These are phyloP conservation scores for Erythrophleum fordii DNA, from an alignment of 306 rosid species.

Conservation along the genomic window DNA sequence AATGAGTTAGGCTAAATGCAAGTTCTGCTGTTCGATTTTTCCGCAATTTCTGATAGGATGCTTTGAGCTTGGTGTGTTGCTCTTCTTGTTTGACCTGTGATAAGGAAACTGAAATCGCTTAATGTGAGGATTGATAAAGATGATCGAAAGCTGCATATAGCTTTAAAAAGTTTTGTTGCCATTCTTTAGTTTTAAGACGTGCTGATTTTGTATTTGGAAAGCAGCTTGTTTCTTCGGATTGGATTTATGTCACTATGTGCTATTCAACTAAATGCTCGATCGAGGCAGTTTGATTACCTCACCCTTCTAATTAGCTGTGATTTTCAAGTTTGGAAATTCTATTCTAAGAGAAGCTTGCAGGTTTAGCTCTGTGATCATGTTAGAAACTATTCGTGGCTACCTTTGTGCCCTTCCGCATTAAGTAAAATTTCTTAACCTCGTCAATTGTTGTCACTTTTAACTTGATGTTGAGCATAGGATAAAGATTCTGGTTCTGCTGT, in stretches of 20 bases:
- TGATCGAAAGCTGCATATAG: neutral
- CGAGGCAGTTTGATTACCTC: neutral
- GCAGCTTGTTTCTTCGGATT: neutral
- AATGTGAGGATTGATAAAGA: neutral
- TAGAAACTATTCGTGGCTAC: neutral
- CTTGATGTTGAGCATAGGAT: constrained; percentile 14
- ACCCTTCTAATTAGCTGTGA: neutral
- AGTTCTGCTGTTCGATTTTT: constrained; percentile 1
- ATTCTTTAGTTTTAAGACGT: neutral
- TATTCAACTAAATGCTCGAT: neutral
- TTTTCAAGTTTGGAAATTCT: constrained; percentile 19
- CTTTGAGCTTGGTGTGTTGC: neutral
- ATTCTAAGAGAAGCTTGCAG: neutral
- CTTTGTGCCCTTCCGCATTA: neutral
- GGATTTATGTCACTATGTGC: neutral
- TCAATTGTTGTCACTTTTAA: neutral
- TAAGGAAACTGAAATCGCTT: neutral
- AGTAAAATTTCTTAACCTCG: neutral
- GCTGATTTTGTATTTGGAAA: neutral
- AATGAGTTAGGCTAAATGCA: neutral
- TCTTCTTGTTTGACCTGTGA: constrained; percentile 11
- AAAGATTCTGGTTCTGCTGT: constrained; percentile 15
- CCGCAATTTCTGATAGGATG: neutral
- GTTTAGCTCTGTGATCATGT: neutral
- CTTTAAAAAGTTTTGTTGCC: neutral